Percentiles rank a stretch among this genome's conserved stretches.
Conservation (phyloP, 306 rosid genomes). For the Quercus bicolor region DNA sequence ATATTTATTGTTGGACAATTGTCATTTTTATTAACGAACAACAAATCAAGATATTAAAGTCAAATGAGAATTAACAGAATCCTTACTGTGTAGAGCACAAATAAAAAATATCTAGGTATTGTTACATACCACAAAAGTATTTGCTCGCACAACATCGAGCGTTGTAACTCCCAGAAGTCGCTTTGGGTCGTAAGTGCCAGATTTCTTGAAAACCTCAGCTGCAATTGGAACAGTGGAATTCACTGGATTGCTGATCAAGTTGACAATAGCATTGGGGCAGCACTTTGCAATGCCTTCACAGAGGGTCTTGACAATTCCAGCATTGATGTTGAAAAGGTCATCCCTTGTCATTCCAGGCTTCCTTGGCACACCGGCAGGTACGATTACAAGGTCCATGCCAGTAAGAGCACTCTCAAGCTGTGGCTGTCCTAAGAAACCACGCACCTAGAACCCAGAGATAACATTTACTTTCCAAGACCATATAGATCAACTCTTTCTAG, state of each 20-base stretch:
- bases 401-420: constrained; percentile 85
- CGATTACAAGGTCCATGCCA: constrained; percentile 80
- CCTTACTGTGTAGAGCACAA: background rate
- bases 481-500: too few relatives aligned
- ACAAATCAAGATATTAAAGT: background rate
- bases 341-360: constrained; percentile 99
- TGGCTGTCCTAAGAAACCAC: constrained; percentile 78
- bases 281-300: constrained; percentile 74
- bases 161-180: constrained; percentile 83
- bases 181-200: constrained; percentile 87
- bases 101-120: background rate
- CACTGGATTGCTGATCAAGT: constrained; percentile 96
- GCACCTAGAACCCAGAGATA: constrained; percentile 45
- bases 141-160: constrained; percentile 93
- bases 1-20: too few relatives aligned
- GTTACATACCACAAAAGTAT: constrained; percentile 82
- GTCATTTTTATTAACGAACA: too few relatives aligned
- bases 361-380: constrained; percentile 96
- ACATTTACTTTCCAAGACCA: too few relatives aligned
- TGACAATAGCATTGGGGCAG: constrained; percentile 87
- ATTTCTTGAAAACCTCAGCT: constrained; percentile 91
- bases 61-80: background rate
- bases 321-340: constrained; percentile 86
- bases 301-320: constrained; percentile 93
- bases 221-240: constrained; percentile 94